Base-by-base conservation (phyloP, 148 eudicot genomes). In the Polygonum maritimum region DNA sequence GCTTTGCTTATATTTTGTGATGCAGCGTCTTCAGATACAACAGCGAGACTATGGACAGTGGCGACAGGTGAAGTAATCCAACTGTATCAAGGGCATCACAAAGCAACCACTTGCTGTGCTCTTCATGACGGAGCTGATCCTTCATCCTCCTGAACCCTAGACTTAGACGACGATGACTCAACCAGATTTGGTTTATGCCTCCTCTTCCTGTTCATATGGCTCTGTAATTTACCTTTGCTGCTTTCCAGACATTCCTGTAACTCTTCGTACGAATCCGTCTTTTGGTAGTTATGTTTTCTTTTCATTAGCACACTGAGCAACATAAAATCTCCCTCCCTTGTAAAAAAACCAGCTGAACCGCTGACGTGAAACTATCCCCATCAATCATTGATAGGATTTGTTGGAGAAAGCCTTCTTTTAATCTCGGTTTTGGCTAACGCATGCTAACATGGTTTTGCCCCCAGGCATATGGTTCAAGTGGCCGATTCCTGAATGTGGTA, bases 71-170 rank as follows among this genome's bases (percentile, higher is more conserved):
- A 90, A 74, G 92, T 87, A 21, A 88, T 95, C 36, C 91, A 83
- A 82, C 85, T 83, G 14, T 95, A 92, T 82, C 88, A 87, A 82
- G 99, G 99, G 26, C 99, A 95, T 85, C 94, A 89, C 74, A 95
- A 95, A 79, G 97, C 99, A n/a, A 88, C 89, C 10, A 87, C 89
- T 38, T 92, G 97, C 57, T 95, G 99, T 88, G 99, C 97, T 78
- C 89, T 95, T 11, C 97, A 91, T 77, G 96, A 92, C 41, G 99
- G 97, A 6, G 93, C 91, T n/a, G 99, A 95, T 71, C 84, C 89
- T 22, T 84, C 92, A 38, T 54, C 89, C 63, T 76, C 82, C 80
- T 82, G 69, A 87, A 35, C 60, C 48, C 69, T 33, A 35, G 16
- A 58, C 10, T 58, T 31, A 58, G 21, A 33, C n/a, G n/a, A n/a